Evolutionary conservation across 441 rosid species (phyloP).

Genomic region (Arabidopsis lyrata): DNA sequence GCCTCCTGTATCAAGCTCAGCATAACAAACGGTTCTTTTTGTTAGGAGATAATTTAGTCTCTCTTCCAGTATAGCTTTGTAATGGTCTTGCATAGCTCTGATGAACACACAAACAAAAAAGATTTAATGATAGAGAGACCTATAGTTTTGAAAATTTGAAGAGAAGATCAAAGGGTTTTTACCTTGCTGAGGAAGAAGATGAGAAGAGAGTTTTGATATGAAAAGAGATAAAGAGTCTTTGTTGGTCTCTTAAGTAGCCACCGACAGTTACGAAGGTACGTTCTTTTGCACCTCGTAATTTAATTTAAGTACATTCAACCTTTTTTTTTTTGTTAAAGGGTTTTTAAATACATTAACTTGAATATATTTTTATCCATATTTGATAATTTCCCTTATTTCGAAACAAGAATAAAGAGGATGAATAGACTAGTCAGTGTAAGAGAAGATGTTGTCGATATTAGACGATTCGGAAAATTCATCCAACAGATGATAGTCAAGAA

Average conservation of each 20-base stretch:
- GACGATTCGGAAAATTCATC: not conserved
- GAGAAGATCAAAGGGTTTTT: slow-evolving; percentile 12
- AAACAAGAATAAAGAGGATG: not conserved
- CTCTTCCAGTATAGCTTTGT: not conserved
- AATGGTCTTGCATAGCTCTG: slow-evolving; percentile 33
- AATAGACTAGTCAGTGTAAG: not conserved
- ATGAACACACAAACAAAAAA: slow-evolving; percentile 10
- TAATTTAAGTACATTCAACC: too few relatives aligned
- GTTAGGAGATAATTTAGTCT: not conserved
- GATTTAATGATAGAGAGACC: not conserved
- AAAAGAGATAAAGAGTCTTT: slow-evolving; percentile 17
- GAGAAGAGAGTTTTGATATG: slow-evolving; percentile 13
- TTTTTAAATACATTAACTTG: slow-evolving; percentile 3
- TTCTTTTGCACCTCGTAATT: slow-evolving; percentile 19
- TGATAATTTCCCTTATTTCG: not conserved
- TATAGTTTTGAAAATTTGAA: not conserved
- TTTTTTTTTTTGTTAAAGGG: not conserved
- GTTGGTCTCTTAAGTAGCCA: slow-evolving; percentile 19
- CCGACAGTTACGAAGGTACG: slow-evolving; percentile 19
- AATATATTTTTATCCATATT: not conserved
- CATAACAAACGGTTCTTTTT: not conserved
- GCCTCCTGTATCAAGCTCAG: slow-evolving; percentile 34
- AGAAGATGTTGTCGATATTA: not conserved
- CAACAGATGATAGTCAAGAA: not conserved
- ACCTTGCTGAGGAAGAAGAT: slow-evolving; percentile 21